These are phyloP conservation scores for Neoboletus brunneissimus DNA, from an alignment of 768 basidiomycete genomes.

Conservation along the genomic window DNA sequence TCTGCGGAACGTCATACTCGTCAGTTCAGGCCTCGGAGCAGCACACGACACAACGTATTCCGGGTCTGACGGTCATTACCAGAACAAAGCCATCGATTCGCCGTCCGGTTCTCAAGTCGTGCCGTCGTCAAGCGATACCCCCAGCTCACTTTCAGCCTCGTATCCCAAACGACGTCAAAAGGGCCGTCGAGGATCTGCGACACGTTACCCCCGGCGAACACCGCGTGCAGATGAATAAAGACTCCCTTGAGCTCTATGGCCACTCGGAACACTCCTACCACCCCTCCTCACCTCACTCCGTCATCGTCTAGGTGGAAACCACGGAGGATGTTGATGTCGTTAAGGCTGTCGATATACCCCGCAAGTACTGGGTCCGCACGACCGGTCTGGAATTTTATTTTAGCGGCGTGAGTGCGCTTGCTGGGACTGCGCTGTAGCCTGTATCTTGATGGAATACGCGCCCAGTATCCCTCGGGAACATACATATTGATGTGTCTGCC, in stretches of 20 bases:
- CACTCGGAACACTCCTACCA: conserved; percentile 71
- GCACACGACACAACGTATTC: not conserved
- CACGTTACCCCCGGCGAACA: conserved; percentile 43
- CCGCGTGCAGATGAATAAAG: conserved; percentile 49
- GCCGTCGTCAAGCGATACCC: not conserved
- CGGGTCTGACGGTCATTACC: conserved; percentile 1
- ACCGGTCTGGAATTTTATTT: conserved; percentile 89
- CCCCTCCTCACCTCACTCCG: conserved; percentile 52
- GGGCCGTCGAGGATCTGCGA: conserved; percentile 54
- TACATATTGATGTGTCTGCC: conserved; percentile 61
- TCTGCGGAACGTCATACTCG: conserved; percentile 2
- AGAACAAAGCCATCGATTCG: not conserved
- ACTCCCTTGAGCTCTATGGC: conserved; percentile 53
- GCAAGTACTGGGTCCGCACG: conserved; percentile 72
- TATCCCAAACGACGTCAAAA: conserved; percentile 45
- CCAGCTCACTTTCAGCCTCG: conserved; percentile 11
- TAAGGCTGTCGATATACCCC: conserved; percentile 71
- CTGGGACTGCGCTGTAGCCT: not conserved
- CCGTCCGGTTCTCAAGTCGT: not conserved
- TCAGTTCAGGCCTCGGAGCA: conserved; percentile 1
- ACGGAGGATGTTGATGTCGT: conserved; percentile 92
- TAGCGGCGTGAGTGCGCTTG: conserved; percentile 51
- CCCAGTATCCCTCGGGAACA: conserved; percentile 46
- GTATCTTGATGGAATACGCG: conserved; percentile 1
- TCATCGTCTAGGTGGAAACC: conserved; percentile 55